Base-by-base conservation (phyloP, 306 rosid species). In the Clitoria ternatea region DNA sequence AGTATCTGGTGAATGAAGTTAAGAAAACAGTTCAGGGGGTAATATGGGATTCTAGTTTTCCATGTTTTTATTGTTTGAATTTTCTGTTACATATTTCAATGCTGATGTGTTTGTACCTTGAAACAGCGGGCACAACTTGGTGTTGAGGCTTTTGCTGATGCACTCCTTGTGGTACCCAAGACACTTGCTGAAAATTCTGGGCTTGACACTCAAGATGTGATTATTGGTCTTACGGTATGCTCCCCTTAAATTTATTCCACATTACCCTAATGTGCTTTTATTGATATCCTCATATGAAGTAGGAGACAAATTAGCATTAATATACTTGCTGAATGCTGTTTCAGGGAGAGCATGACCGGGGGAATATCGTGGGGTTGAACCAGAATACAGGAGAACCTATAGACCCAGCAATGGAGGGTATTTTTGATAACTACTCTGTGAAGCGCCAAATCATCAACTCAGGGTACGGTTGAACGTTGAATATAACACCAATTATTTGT, bases 101-200 rank as follows among this genome's bases (percentile, higher is more conserved):
- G 52, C 36, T 61, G 48, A 61, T 59, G 12, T 77, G 70, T 39
- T 17, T 67, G 60, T n/a, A 79, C 50, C 73, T 64, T 70, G 78
- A 67, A 77, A 84, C 91, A 94, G 98, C 92, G 98, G 32, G 95
- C 98, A 14, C 98, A 94, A 87, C 97, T 94, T 59, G 98, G 98
- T 8, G 85, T 94, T 15, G 89, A 87, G 85, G 98, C 97, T 35
- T 94, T 94, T 83, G 97, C 98, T 4, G 87, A 94, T 81, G 97
- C 98, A 24, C 98, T 94, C 81, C 98, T 94, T 56, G 98, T 87
- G 85, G 84, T 94, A 61, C 98, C 98, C 35, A 94, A 90, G 84
- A 94, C 96, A 39, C 98, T 94, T 8, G 95, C 97, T 53, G 98
- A 90, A 80, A 94, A 94, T 81, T 87, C 97, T 7, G 98, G 98